A percentile compares a stretch with the other conserved stretches of the same genome.
Evolutionary conservation across 148 eudicot species (phyloP).

Genomic region (Salicornia ramosissima): DNA sequence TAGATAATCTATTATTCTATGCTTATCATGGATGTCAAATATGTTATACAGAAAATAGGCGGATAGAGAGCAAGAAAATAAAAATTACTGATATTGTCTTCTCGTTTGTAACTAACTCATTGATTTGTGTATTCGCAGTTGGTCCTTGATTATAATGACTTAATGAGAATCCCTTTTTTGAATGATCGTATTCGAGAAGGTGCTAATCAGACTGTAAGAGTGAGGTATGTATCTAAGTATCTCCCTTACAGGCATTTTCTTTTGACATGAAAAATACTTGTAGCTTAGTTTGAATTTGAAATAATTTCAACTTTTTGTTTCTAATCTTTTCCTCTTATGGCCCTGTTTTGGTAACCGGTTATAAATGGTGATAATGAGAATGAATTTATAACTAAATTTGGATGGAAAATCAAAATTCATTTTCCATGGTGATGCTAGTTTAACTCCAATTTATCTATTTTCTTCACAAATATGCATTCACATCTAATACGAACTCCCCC

Average conservation of each 20-base stretch:
- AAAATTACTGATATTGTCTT: not conserved
- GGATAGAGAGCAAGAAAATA: not conserved
- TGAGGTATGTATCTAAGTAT: slow-evolving; percentile 40
- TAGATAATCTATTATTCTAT: not conserved
- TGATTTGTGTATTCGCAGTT: slow-evolving; percentile 41
- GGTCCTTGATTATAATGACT: slow-evolving; percentile 73
- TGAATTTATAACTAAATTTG: no score
- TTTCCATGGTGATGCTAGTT: no score
- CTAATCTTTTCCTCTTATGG: not conserved
- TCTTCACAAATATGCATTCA: no score
- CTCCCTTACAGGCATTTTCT: not conserved
- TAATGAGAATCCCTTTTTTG: slow-evolving; percentile 56
- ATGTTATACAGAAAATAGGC: not conserved
- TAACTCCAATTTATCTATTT: no score
- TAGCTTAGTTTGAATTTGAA: not conserved
- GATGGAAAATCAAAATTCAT: no score
- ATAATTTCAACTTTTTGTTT: no score
- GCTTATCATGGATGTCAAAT: not conserved
- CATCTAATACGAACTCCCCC: no score
- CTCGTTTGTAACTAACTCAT: not conserved
- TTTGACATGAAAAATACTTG: not conserved
- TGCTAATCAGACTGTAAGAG: slow-evolving; percentile 25
- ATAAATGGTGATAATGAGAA: no score
- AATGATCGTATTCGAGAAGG: slow-evolving; percentile 37
- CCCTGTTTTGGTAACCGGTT: no score